Base-by-base conservation (phyloP, 495 filamentous ascomycete species). In the Hypoxylon crocopeplum region DNA sequence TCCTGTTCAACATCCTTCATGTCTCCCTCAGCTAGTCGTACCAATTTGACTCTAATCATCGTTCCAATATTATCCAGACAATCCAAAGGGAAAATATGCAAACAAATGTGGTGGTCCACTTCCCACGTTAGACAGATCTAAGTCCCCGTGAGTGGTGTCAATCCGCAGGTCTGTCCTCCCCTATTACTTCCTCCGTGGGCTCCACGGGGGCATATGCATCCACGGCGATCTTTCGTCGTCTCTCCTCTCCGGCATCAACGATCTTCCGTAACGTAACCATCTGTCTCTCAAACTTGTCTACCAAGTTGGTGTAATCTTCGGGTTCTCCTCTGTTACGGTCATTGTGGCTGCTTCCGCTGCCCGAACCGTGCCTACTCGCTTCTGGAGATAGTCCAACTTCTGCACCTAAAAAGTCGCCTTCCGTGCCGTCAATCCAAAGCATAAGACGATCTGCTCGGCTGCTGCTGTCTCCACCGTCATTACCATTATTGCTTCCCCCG, bases 271-370 rank as follows among this genome's bases (percentile, higher is more conserved):
- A 56, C 15, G 78, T 68, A 2, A 55, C 72, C 82, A 92, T 85
- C 59, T 86, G 76, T 58, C 79, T 84, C 52, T 87, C 83, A 73
- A 91, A 92, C 30, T 86, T 81, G 42, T 84, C 82, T 56, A 89
- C 75, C 74, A 92, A 76, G 25, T 77, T 78, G 25, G 80, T 73
- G 59, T 81, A 79, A 36, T 79, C 75, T 13, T 79, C 68, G 20
- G 10, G 40, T 16, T 66, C 64, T 15, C 42, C 36, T 49, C 58
- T 34, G 13, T 56, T 50, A 79, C 68, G 22, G 63, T 75, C 57
- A 73, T 78, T 47, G 52, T 71, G 37, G 40, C 72, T 17, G 25
- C 62, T 68, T 37, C 73, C 72, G 40, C 65, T 73, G 7, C 56
- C 69, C 2, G 63, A 65, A 54, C 12, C 57, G 48, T 49, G 59